Percentiles rank a stretch among this genome's conserved stretches.
Evolutionary conservation across 768 basidiomycete genomes (phyloP).

Genomic region (Termitomyces sp.): DNA sequence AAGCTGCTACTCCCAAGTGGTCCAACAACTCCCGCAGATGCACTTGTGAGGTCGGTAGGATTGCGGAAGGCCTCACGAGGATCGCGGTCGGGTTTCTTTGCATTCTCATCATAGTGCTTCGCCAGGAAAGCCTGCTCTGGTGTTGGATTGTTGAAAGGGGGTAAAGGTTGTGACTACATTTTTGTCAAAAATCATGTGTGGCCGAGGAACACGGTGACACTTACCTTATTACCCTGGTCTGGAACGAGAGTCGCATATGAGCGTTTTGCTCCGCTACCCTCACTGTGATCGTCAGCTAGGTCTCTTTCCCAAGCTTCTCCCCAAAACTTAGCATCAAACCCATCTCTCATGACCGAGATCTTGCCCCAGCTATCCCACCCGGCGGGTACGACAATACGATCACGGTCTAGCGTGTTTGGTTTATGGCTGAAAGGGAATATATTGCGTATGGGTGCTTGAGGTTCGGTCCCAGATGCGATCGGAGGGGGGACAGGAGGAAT

Average conservation of each 20-base stretch:
- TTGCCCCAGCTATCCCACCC: conserved; percentile 99
- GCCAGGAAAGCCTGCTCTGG: conserved; percentile 90
- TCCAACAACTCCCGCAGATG: conserved; percentile 80
- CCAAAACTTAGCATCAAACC: conserved; percentile 82
- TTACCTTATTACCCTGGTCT: conserved; percentile 71
- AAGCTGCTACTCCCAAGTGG: conserved; percentile 88
- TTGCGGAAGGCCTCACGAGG: conserved; percentile 86
- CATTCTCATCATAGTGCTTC: conserved; percentile 88
- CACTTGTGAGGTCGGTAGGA: conserved; percentile 54
- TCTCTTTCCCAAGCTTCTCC: conserved; percentile 80
- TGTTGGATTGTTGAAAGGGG: conserved; percentile 75
- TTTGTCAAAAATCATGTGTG: background rate
- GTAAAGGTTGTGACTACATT: conserved; percentile 58
- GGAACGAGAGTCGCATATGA: conserved; percentile 72
- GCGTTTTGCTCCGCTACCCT: conserved; percentile 60
- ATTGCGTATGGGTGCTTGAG: conserved; percentile 66
- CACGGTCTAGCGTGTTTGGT: conserved; percentile 91
- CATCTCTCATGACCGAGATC: conserved; percentile 84
- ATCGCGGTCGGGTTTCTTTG: conserved; percentile 87
- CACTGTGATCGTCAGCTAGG: conserved; percentile 42
- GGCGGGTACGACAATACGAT: conserved; percentile 86
- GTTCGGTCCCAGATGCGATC: conserved; percentile 52
- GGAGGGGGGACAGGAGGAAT: conserved; percentile 76
- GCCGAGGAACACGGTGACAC: conserved; percentile 14
- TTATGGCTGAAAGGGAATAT: conserved; percentile 85